A percentile compares a stretch with the other conserved stretches of the same genome.
phyloP scores from a whole-genome alignment of 345 rosid species.

The Acer saccharum region DNA sequence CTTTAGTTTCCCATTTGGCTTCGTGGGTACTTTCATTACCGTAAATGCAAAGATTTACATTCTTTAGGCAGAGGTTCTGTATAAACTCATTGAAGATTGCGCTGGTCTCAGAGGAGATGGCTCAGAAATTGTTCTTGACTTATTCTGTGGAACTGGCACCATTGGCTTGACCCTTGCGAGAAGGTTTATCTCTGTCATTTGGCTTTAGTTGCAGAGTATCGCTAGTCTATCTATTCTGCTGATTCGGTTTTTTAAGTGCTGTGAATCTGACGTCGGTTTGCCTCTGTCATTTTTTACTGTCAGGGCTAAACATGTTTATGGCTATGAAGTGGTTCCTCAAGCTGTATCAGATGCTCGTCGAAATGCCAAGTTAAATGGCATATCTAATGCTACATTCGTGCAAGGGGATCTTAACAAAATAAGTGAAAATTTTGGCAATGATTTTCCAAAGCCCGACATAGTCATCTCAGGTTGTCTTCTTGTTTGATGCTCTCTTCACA shows the following conservation, averaged over 20 bases:
- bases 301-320: conserved; percentile 86
- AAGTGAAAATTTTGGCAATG: conserved; percentile 72
- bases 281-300: conserved; percentile 6
- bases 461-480: conserved; percentile 72
- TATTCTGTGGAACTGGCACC: conserved; percentile 96
- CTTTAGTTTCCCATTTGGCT: conserved; percentile 7
- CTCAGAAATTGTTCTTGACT: conserved; percentile 89
- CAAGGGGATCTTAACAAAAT: conserved; percentile 97
- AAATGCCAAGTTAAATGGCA: conserved; percentile 81
- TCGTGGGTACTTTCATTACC: background rate
- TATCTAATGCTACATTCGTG: conserved; percentile 75
- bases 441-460: conserved; percentile 82
- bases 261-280: background rate
- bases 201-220: background rate
- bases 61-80: conserved; percentile 86
- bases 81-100: conserved; percentile 80
- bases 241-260: background rate
- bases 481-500: conserved; percentile 11
- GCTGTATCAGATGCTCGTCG: conserved; percentile 73
- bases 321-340: conserved; percentile 93
- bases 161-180: conserved; percentile 89
- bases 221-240: background rate
- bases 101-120: conserved; percentile 88
- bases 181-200: conserved; percentile 41
- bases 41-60: conserved; percentile 19